These are phyloP conservation scores for Silene latifolia DNA, from an alignment of 148 eudicot genomes.

Conservation along the genomic window DNA sequence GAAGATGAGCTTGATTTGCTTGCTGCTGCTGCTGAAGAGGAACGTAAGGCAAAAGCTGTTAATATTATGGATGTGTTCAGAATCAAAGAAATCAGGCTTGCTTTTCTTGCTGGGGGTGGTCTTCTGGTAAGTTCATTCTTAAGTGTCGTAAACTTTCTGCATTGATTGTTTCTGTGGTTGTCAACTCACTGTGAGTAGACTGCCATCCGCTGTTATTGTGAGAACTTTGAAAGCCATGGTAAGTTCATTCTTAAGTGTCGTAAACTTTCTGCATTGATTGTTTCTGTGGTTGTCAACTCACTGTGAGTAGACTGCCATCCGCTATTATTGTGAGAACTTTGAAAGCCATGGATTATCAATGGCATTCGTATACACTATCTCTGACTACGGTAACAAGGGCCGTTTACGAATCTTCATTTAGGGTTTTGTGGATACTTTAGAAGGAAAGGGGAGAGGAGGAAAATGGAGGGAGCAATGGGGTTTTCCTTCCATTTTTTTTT, in stretches of 20 bases:
- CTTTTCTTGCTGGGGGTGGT: constrained; percentile 95
- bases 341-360: neutral
- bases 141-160: neutral
- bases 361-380: neutral
- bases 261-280: neutral
- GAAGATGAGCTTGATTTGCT: constrained; percentile 79
- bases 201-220: neutral
- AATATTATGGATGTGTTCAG: constrained; percentile 56
- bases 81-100: constrained; percentile 75
- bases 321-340: neutral
- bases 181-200: neutral
- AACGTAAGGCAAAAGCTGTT: constrained; percentile 42
- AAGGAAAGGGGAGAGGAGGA: too few relatives aligned
- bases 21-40: constrained; percentile 71
- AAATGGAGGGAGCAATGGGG: too few relatives aligned
- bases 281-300: neutral
- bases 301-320: too few relatives aligned
- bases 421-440: too few relatives aligned
- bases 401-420: neutral
- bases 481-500: too few relatives aligned
- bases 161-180: neutral
- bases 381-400: neutral
- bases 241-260: constrained; percentile 10
- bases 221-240: constrained; percentile 46
- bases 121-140: constrained; percentile 55